A percentile compares a stretch with the other conserved stretches of the same genome.
Conservation (phyloP, 2,329 filamentous ascomycete species). For the Penicillium sp. region DNA sequence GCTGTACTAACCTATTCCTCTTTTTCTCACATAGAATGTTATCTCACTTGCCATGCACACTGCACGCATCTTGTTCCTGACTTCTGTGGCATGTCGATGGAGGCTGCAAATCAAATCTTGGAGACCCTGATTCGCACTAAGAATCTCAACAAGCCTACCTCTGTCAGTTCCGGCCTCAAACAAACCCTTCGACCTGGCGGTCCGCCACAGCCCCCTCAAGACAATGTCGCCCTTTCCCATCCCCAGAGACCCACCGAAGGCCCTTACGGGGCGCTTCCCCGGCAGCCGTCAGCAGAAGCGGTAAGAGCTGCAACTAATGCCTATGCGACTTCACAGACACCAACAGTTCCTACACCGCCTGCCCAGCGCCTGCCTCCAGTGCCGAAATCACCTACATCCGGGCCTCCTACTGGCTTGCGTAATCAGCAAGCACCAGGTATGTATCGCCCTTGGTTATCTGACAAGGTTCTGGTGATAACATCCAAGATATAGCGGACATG, state of each 20-base stretch:
- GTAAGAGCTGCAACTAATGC: constrained; percentile 44
- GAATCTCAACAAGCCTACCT: constrained; percentile 60
- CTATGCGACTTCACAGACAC: constrained; percentile 49
- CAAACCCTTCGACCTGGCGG: constrained; percentile 62
- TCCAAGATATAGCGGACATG: constrained; percentile 41
- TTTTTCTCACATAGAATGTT: constrained; percentile 64
- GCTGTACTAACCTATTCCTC: too few relatives aligned
- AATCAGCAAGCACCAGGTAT: constrained; percentile 43
- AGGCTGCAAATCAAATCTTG: constrained; percentile 88
- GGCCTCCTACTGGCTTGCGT: constrained; percentile 47
- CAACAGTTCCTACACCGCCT: constrained; percentile 23
- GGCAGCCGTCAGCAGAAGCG: constrained; percentile 41
- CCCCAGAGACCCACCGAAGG: constrained; percentile 37
- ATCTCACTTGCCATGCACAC: constrained; percentile 81
- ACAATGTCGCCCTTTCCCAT: constrained; percentile 39
- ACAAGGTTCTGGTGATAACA: constrained; percentile 21
- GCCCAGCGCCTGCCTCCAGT: constrained; percentile 46
- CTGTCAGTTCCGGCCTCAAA: constrained; percentile 55
- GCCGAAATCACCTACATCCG: constrained; percentile 49
- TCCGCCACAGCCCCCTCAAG: constrained; percentile 43
- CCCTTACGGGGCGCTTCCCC: constrained; percentile 37
- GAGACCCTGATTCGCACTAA: constrained; percentile 80
- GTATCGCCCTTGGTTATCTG: constrained; percentile 4
- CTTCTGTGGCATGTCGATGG: constrained; percentile 99
- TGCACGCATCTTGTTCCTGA: constrained; percentile 96